Base-by-base conservation (phyloP, 768 basidiomycete genomes). In the Russula ochroleuca region DNA sequence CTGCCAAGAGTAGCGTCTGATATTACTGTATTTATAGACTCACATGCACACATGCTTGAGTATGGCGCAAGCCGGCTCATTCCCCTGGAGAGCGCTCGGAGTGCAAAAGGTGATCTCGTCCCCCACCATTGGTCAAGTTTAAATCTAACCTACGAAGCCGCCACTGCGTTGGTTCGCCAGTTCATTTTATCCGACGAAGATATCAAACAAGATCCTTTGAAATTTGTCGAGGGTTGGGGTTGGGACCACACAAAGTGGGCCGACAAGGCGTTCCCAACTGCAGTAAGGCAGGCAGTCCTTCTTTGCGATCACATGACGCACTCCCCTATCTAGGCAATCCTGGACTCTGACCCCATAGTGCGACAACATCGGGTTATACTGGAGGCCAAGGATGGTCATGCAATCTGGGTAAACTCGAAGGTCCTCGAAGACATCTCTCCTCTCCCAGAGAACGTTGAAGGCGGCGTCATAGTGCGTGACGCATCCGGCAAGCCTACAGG, bases 221-320 rank as follows among this genome's bases (percentile, higher is more conserved):
- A 79, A 67, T 85, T 85, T 72, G 80, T 96, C 17, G 81, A 85
- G 59, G 92, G 92, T 2, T 84, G 88, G 71, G 94, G 94, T 1
- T 96, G 94, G 93, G 91, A 96, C 72, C 94, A 96, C 73, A 95
- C 92, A 1, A 75, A 80, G 58, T 90, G 88, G 88, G 76, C 80
- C 9, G 72, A 72, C 21, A 73, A 77, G 35, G 75, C 76, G 23
- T 92, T 86, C 80, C 92, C 92, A 8, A 83, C 81, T 49, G 81
- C 85, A 62, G 92, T 91, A 69, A 62, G 82, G 77, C 23, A 25
- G n/a, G n/a, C 15, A 19, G 54, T 21, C 33, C 35, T 35, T 33
- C 47, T 21, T 28, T 49, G 52, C 49, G 11, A 35, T 17, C 11
- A 45, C 40, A 21, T 57, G 50, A 51, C 40, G 41, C 25, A 53